These are phyloP conservation scores for Tetradesmus obliquus DNA, from an alignment of 139 green algal species.

Conservation along the genomic window DNA sequence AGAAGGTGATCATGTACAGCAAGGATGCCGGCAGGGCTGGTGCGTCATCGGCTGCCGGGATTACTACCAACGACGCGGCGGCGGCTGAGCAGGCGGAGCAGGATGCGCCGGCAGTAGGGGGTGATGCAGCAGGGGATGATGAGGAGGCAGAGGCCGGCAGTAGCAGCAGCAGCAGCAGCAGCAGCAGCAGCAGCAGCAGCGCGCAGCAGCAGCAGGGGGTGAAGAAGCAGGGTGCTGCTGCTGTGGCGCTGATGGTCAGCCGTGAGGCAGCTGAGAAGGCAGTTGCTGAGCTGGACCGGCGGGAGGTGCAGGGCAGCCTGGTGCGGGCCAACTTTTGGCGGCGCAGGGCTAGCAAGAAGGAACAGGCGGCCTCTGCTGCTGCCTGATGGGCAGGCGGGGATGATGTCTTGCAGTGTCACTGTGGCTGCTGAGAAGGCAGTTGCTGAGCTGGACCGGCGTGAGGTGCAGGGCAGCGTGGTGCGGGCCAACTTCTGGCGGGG, in stretches of 20 bases:
- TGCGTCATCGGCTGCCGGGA: neutral
- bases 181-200: neutral
- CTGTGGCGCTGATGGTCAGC: neutral
- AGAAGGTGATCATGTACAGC: neutral
- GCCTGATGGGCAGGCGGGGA: neutral
- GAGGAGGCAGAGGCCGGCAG: neutral
- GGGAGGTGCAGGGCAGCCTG: neutral
- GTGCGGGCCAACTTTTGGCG: neutral
- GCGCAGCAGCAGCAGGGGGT: neutral
- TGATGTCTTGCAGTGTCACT: too few species aligned
- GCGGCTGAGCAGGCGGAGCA: neutral
- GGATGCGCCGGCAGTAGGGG: neutral
- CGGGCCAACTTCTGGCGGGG: neutral
- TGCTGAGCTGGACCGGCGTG: neutral
- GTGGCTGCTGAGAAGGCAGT: neutral
- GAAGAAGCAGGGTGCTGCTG: neutral
- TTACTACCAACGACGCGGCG: neutral
- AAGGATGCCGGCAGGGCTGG: neutral
- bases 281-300: neutral
- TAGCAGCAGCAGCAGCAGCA: neutral
- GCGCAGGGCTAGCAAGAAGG: neutral
- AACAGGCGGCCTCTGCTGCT: neutral
- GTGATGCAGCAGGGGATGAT: neutral
- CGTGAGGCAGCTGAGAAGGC: neutral
- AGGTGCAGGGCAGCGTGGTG: neutral